A percentile compares a stretch with the other conserved stretches of the same genome.
These are phyloP conservation scores for Penicillium expansum DNA, from an alignment of 2,329 filamentous ascomycete species.

Conservation along the genomic window DNA sequence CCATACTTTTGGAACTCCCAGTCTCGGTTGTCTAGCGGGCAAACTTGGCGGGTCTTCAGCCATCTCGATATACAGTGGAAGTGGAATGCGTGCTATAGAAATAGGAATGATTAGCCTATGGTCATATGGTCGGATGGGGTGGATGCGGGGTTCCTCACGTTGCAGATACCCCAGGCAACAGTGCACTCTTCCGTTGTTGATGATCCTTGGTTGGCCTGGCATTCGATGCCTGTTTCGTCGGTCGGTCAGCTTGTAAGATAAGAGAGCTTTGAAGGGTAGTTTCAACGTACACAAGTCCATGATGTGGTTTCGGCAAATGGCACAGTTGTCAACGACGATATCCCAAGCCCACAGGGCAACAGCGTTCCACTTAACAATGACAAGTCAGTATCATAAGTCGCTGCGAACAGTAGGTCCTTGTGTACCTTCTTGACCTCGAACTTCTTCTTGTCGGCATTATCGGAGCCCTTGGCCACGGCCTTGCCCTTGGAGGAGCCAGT, in stretches of 20 bases:
- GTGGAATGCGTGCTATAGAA: conserved; percentile 86
- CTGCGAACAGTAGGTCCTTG: conserved; percentile 7
- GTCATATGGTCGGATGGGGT: background rate
- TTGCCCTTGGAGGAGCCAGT: conserved; percentile 51
- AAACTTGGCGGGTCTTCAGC: conserved; percentile 98
- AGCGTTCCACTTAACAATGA: conserved; percentile 77
- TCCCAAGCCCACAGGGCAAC: conserved; percentile 99
- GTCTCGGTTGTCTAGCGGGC: conserved; percentile 93
- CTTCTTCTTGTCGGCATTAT: conserved; percentile 73
- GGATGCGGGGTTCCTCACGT: conserved; percentile 60
- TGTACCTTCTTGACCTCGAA: conserved; percentile 98
- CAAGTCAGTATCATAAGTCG: conserved; percentile 12
- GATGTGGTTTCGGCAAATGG: conserved; percentile 98
- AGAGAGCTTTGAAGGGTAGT: background rate
- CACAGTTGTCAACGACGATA: conserved; percentile 98
- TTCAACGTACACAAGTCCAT: conserved; percentile 84
- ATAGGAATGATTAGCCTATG: background rate
- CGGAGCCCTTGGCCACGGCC: conserved; percentile 55
- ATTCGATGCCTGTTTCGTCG: conserved; percentile 73
- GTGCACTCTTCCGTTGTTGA: conserved; percentile 98
- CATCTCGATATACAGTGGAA: conserved; percentile 99
- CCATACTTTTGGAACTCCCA: conserved; percentile 99
- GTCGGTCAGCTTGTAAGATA: conserved; percentile 16
- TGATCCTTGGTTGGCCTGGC: conserved; percentile 96
- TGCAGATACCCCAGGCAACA: conserved; percentile 98